Base-by-base conservation (phyloP, 2,329 filamentous ascomycete genomes). In the Penicillium sp. region DNA sequence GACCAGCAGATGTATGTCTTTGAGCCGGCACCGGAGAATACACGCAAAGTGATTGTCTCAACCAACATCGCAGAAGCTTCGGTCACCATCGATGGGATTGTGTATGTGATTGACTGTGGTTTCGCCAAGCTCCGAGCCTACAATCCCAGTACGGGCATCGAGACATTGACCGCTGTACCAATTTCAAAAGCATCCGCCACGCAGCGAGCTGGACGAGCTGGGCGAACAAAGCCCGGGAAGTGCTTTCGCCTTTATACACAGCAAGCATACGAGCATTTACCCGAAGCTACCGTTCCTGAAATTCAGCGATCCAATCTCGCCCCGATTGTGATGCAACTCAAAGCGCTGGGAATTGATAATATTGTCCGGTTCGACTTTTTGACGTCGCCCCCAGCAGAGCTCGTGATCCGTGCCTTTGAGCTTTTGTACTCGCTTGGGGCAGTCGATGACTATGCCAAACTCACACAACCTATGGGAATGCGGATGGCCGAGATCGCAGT, bases 41-140 rank as follows among this genome's bases (percentile, higher is more conserved):
- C 82, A 1, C 77, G 92, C 28, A 96, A 96, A 59, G 84, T 95
- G 26, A 85, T 98, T 23, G 82, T 95, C 49, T 84, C 86, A 3
- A 96, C 92, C 41, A 96, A 96, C 59, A 95, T 96, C 48, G 88
- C 92, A 9, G 92, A 98, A 69, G 90, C 92, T 3, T 95, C 87
- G 1, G 84, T 98, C 29, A 96, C 92, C 11, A 93, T 96, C 39
- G 82, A 92, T 36, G 88, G 87, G 2, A 89, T 96, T 43, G 81
- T 88, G 37, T 94, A 86, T 56, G 90, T 98, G 4, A 70, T 96
- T 33, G 92, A 98, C 62, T 82, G 79, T 36, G 92, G 92, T 1
- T 95, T 86, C 57, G 88, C 93, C 49, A 96, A 96, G 61, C 71
- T 95, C 13, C 79, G 88, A 26, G 83, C 85, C 5, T 96, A 87